phyloP scores from a whole-genome alignment of 805 yeast genomes.

The Saccharomycopsis oosterbeekiorum region DNA sequence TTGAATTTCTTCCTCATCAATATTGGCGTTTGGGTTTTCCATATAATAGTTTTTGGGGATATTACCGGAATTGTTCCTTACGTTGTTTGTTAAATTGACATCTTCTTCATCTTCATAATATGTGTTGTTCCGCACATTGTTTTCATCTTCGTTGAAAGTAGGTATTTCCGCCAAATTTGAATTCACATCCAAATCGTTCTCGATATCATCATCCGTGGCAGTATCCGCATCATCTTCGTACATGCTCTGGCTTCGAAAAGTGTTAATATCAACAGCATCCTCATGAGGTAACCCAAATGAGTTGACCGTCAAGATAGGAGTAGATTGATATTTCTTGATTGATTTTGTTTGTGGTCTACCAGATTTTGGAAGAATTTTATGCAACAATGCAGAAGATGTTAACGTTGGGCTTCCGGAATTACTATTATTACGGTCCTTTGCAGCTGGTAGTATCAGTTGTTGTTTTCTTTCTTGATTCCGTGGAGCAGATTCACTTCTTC shows the following conservation, averaged over 20 bases:
- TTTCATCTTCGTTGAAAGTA: neutral
- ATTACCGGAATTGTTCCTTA: neutral
- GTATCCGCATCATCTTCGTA: neutral
- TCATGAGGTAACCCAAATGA: neutral
- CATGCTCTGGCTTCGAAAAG: neutral
- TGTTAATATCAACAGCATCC: neutral
- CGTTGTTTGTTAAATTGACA: neutral
- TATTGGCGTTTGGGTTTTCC: neutral
- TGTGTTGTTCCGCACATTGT: neutral
- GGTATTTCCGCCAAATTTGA: neutral
- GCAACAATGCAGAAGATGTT: neutral
- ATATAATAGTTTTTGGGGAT: neutral
- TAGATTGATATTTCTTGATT: neutral
- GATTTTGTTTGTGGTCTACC: neutral
- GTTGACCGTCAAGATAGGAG: neutral
- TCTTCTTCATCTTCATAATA: neutral
- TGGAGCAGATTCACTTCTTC: constrained; percentile 6
- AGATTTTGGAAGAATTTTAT: neutral
- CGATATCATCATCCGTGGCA: neutral
- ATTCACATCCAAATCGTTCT: neutral
- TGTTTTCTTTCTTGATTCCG: neutral
- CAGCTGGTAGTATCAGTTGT: neutral
- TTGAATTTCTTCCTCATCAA: constrained; percentile 4
- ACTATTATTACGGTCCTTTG: neutral
- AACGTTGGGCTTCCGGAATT: neutral